Evolutionary conservation across 495 filamentous ascomycete genomes (phyloP).

Genomic region (Sordaria brevicollis): DNA sequence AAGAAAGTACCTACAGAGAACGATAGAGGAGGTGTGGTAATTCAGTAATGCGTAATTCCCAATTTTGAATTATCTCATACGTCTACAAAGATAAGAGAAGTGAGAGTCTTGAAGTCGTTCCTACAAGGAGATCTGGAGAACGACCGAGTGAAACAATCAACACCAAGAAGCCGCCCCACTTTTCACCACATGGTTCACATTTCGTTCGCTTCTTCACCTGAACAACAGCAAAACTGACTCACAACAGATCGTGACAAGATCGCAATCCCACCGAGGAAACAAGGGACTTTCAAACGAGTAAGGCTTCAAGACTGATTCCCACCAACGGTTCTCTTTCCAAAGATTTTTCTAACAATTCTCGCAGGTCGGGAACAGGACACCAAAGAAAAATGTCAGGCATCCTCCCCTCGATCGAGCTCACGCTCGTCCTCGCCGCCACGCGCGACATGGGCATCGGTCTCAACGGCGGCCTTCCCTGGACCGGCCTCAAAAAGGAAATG

Average conservation of each 20-base stretch:
- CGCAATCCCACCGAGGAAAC: background rate
- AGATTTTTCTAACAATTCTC: background rate
- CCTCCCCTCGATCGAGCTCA: conserved; percentile 45
- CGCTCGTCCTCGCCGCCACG: conserved; percentile 68
- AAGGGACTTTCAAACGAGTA: background rate
- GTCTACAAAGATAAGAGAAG: background rate
- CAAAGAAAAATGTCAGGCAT: conserved; percentile 3
- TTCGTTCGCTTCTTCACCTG: background rate
- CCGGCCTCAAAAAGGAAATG: conserved; percentile 78
- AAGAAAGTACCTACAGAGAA: background rate
- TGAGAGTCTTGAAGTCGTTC: background rate
- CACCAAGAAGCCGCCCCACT: background rate
- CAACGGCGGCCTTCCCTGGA: conserved; percentile 78
- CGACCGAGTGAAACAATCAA: background rate
- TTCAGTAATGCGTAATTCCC: background rate
- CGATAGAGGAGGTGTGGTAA: background rate
- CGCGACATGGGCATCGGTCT: conserved; percentile 77
- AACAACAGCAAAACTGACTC: background rate
- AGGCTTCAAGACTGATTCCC: background rate
- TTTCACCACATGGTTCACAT: background rate
- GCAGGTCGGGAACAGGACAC: background rate
- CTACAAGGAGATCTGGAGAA: background rate
- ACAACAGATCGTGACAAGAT: background rate
- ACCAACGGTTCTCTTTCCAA: background rate
- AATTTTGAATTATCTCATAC: background rate